A percentile compares a stretch with the other conserved stretches of the same genome.
Evolutionary conservation across 331 rosid species (phyloP).

Genomic region (Stylosanthes scabra): DNA sequence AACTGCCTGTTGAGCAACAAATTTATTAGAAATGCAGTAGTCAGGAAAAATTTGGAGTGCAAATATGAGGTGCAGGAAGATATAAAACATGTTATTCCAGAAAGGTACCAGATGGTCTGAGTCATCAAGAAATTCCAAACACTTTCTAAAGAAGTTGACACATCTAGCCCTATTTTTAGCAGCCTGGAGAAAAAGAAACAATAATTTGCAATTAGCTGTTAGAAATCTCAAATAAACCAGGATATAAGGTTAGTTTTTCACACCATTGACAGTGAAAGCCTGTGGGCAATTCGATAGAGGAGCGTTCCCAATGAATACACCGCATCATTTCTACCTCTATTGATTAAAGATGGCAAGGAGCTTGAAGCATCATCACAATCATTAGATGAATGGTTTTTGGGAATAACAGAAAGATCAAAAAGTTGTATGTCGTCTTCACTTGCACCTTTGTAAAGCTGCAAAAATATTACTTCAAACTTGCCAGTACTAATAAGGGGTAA

Average conservation of each 20-base stretch:
- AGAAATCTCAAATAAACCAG: constrained; percentile 26
- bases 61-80: constrained; percentile 1
- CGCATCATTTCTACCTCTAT: constrained; percentile 83
- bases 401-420: constrained; percentile 89
- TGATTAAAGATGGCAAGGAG: constrained; percentile 70
- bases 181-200: constrained; percentile 62
- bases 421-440: constrained; percentile 97
- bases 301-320: constrained; percentile 88
- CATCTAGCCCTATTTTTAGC: constrained; percentile 83
- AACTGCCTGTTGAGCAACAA: constrained; percentile 70
- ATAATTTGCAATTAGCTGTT: constrained; percentile 38
- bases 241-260: constrained; percentile 39
- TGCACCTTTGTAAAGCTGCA: constrained; percentile 96
- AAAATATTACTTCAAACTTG: constrained; percentile 37
- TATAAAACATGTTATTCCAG: constrained; percentile 23
- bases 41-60: constrained; percentile 25
- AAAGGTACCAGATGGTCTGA: constrained; percentile 87
- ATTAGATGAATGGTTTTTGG: constrained; percentile 65
- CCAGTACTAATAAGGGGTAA: constrained; percentile 28
- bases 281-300: constrained; percentile 89
- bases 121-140: constrained; percentile 91
- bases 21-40: constrained; percentile 38
- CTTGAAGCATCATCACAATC: constrained; percentile 70
- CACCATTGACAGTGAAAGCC: constrained; percentile 95
- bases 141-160: constrained; percentile 80